Conservation (phyloP, 202 grass and related monocot genomes). For the Carex sylvatica region DNA sequence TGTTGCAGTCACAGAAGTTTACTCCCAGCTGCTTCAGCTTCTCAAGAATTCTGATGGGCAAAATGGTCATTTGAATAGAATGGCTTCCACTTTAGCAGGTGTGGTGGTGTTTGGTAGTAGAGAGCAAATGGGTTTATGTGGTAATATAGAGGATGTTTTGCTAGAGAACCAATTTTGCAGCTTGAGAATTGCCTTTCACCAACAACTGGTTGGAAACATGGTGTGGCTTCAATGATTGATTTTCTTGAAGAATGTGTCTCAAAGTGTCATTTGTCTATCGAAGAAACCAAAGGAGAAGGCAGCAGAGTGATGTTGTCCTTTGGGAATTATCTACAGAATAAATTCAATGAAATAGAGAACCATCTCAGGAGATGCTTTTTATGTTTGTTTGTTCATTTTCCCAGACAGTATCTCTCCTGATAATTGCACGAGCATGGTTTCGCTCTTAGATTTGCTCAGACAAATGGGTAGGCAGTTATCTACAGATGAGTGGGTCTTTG, state of each 20-base stretch:
- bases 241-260: slow-evolving; percentile 37
- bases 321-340: slow-evolving; percentile 44
- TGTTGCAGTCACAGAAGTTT: slow-evolving; percentile 63
- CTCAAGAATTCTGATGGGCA: slow-evolving; percentile 33
- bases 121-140: slow-evolving; percentile 49
- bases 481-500: slow-evolving; percentile 28
- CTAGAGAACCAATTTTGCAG: slow-evolving; percentile 53
- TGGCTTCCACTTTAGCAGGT: slow-evolving; percentile 45
- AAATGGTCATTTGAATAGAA: not conserved
- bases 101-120: slow-evolving; percentile 59
- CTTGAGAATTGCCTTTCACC: slow-evolving; percentile 65
- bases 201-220: slow-evolving; percentile 44
- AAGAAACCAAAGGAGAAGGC: slow-evolving; percentile 27
- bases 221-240: slow-evolving; percentile 46
- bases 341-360: slow-evolving; percentile 34
- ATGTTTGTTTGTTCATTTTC: slow-evolving; percentile 51
- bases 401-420: slow-evolving; percentile 29
- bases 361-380: slow-evolving; percentile 40
- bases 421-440: slow-evolving; percentile 30
- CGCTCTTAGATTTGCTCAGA: slow-evolving; percentile 38
- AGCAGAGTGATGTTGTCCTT: slow-evolving; percentile 8
- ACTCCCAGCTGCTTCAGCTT: slow-evolving; percentile 44
- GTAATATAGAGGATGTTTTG: slow-evolving; percentile 59
- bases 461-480: slow-evolving; percentile 28
- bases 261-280: slow-evolving; percentile 41